Evolutionary conservation across 768 basidiomycete genomes (phyloP).

Genomic region (Rhizopogon vinicolor): DNA sequence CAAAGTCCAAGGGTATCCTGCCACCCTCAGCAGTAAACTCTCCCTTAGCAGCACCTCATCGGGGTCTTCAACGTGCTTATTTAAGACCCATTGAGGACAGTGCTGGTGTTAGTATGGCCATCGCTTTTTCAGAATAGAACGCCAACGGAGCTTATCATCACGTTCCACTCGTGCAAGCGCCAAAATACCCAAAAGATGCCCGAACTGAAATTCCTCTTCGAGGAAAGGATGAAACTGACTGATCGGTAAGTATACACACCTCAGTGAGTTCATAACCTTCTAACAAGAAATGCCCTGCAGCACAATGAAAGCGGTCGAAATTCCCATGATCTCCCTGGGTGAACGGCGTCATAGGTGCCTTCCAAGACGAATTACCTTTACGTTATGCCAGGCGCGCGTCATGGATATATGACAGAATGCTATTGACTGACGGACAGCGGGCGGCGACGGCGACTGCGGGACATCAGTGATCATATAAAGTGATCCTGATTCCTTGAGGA

Average conservation of each 20-base stretch:
- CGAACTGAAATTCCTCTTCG: conserved; percentile 29
- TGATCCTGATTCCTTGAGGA: conserved; percentile 18
- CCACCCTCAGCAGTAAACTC: conserved; percentile 22
- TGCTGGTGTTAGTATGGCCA: conserved; percentile 13
- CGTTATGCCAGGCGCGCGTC: conserved; percentile 36
- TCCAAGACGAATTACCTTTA: conserved; percentile 47
- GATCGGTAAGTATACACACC: conserved; percentile 21
- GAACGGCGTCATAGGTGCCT: conserved; percentile 37
- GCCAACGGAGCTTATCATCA: conserved; percentile 32
- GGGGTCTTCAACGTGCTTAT: conserved; percentile 33
- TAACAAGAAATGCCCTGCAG: conserved; percentile 18
- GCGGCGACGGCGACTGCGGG: too few species aligned
- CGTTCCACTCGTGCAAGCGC: conserved; percentile 34
- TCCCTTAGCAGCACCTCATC: conserved; percentile 29
- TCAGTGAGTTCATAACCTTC: not conserved
- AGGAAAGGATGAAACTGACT: conserved; percentile 18
- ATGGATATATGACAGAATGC: too few species aligned
- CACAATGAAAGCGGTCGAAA: conserved; percentile 6
- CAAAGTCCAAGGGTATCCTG: conserved; percentile 7
- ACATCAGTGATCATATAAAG: conserved; percentile 32
- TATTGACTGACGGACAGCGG: conserved; percentile 15
- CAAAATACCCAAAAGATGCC: conserved; percentile 17
- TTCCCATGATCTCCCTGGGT: conserved; percentile 56
- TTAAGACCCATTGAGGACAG: conserved; percentile 6
- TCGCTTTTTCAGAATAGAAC: not conserved